Conservation (phyloP, 148 eudicot species). For the Amaranthus cruentus region DNA sequence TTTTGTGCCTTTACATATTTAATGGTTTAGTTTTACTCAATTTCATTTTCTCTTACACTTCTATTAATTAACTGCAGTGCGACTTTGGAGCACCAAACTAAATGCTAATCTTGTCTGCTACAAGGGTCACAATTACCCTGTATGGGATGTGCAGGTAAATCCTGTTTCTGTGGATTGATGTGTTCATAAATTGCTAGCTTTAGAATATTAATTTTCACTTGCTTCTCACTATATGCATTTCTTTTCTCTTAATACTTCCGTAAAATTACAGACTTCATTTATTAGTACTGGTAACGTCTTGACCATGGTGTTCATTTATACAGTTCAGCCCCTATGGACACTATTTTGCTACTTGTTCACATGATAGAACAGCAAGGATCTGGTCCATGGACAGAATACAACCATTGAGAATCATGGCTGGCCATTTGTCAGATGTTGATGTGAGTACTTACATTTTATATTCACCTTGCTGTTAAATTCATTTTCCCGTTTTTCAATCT, state of each 20-base stretch:
- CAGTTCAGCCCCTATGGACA: conserved; percentile 98
- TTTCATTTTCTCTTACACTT: background rate
- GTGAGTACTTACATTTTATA: conserved; percentile 40
- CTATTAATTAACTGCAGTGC: conserved; percentile 50
- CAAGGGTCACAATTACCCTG: conserved; percentile 99
- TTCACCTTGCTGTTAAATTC: background rate
- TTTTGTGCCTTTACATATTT: background rate
- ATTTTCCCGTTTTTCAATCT: background rate
- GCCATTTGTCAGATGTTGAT: conserved; percentile 98
- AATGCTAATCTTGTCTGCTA: conserved; percentile 98
- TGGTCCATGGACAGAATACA: conserved; percentile 96
- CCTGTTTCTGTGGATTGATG: background rate
- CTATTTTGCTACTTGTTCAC: conserved; percentile 96
- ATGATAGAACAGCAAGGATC: conserved; percentile 96
- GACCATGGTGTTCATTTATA: conserved; percentile 29
- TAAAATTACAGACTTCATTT: background rate
- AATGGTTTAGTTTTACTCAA: background rate
- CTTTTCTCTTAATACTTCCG: conserved; percentile 6
- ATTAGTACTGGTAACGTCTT: conserved; percentile 10
- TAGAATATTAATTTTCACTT: background rate
- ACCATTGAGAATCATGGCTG: conserved; percentile 97
- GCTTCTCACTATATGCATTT: background rate
- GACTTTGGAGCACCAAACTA: conserved; percentile 90
- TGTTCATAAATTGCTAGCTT: background rate
- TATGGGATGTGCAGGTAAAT: conserved; percentile 97